These are phyloP conservation scores for Corniculantispora saksenae DNA, from an alignment of 2,329 filamentous ascomycete genomes.

Conservation along the genomic window DNA sequence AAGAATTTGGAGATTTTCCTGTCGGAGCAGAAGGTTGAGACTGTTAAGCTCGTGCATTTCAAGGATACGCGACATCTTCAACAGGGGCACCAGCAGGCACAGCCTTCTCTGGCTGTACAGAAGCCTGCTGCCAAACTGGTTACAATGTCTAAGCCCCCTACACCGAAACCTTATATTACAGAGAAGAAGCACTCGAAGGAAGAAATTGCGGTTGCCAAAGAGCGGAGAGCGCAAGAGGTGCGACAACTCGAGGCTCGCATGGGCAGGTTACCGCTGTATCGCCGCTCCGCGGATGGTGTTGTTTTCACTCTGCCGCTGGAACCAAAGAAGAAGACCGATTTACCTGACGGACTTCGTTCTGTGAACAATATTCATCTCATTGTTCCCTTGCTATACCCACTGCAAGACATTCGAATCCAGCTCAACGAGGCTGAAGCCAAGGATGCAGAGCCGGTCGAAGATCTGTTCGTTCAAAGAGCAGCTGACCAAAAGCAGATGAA, in stretches of 20 bases:
- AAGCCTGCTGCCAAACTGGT: constrained; percentile 12
- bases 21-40: constrained; percentile 69
- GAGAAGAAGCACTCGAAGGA: constrained; percentile 56
- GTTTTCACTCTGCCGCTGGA: constrained; percentile 72
- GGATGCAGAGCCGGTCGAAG: constrained; percentile 64
- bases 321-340: constrained; percentile 58
- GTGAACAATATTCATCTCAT: constrained; percentile 67
- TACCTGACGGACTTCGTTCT: constrained; percentile 61
- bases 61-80: constrained; percentile 56
- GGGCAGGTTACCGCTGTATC: constrained; percentile 65
- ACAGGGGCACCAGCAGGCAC: constrained; percentile 21
- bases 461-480: constrained; percentile 62
- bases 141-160: constrained; percentile 18
- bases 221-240: constrained; percentile 64
- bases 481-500: constrained; percentile 59
- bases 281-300: constrained; percentile 68
- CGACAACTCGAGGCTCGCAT: constrained; percentile 76
- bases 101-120: constrained; percentile 13
- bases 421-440: constrained; percentile 63
- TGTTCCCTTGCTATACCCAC: constrained; percentile 70
- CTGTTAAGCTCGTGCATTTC: constrained; percentile 66
- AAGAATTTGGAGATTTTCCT: constrained; percentile 70
- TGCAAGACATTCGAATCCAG: constrained; percentile 66
- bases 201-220: constrained; percentile 63
- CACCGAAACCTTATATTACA: constrained; percentile 38